Conservation (phyloP, 257 asterid species). For the Paulownia fortunei region DNA sequence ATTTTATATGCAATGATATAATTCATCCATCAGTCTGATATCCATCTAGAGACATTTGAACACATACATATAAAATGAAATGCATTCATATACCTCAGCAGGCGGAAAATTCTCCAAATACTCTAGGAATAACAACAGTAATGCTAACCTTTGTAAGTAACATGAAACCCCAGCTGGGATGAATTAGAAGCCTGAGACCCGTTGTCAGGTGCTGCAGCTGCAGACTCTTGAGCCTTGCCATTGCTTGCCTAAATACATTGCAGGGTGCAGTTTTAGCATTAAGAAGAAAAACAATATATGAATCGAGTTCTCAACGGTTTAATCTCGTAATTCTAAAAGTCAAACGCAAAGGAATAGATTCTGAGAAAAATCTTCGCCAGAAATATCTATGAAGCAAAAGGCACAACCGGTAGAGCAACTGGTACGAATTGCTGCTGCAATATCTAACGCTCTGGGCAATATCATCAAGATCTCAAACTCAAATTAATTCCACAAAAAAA, state of each 20-base stretch:
- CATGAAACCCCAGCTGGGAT: constrained; percentile 39
- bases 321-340: neutral
- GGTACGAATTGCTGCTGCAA: constrained; percentile 23
- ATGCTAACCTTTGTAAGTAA: constrained; percentile 33
- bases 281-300: neutral
- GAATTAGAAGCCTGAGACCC: constrained; percentile 50
- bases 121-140: neutral
- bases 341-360: neutral
- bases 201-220: constrained; percentile 42
- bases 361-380: neutral
- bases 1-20: neutral
- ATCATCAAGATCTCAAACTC: constrained; percentile 27
- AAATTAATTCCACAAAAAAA: neutral
- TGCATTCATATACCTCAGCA: constrained; percentile 3
- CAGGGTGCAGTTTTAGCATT: neutral
- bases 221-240: constrained; percentile 50
- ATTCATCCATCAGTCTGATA: neutral
- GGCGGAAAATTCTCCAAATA: neutral
- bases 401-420: constrained; percentile 10
- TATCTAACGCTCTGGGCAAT: constrained; percentile 6
- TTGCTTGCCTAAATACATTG: constrained; percentile 49
- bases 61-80: neutral
- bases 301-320: neutral
- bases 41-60: constrained; percentile 20
- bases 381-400: constrained; percentile 19